phyloP scores from a whole-genome alignment of 192 early-diverging fungal genomes.

The Gigaspora rosea region DNA sequence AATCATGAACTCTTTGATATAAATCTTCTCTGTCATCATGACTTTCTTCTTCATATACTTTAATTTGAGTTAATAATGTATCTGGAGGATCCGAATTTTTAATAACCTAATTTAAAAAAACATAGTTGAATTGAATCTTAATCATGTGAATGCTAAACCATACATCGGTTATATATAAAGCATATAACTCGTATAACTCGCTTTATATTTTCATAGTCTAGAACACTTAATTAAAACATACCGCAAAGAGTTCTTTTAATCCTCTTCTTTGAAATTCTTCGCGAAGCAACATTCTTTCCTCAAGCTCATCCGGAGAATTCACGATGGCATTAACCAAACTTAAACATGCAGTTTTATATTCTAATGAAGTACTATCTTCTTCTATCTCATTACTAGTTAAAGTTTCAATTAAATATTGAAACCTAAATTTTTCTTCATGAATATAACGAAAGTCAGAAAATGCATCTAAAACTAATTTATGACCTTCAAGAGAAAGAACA shows the following conservation, averaged over 20 bases:
- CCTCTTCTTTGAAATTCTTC: slow-evolving; percentile 54
- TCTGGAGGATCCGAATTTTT: slow-evolving; percentile 40
- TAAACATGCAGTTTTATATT: slow-evolving; percentile 47
- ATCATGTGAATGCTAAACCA: not conserved
- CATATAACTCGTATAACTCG: too few relatives aligned
- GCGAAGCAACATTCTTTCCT: slow-evolving; percentile 44
- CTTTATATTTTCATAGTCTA: not conserved
- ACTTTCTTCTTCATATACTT: slow-evolving; percentile 44
- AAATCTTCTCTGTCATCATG: slow-evolving; percentile 48
- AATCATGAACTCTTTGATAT: slow-evolving; percentile 39
- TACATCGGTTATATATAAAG: too few relatives aligned
- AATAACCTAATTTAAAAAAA: not conserved
- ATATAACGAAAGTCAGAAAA: slow-evolving; percentile 50
- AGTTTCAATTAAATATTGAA: slow-evolving; percentile 51
- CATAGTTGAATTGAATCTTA: not conserved
- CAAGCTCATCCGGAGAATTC: slow-evolving; percentile 45
- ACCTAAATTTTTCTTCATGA: slow-evolving; percentile 54
- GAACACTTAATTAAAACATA: slow-evolving; percentile 25
- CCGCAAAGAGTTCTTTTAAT: slow-evolving; percentile 48
- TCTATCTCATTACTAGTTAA: slow-evolving; percentile 27
- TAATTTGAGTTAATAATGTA: slow-evolving; percentile 45
- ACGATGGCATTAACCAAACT: slow-evolving; percentile 52
- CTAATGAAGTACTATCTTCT: slow-evolving; percentile 25
- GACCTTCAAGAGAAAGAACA: slow-evolving; percentile 44
- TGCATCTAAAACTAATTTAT: slow-evolving; percentile 45